Evolutionary conservation across 2,329 filamentous ascomycete species (phyloP).

Genomic region (Calonectria honghensis): DNA sequence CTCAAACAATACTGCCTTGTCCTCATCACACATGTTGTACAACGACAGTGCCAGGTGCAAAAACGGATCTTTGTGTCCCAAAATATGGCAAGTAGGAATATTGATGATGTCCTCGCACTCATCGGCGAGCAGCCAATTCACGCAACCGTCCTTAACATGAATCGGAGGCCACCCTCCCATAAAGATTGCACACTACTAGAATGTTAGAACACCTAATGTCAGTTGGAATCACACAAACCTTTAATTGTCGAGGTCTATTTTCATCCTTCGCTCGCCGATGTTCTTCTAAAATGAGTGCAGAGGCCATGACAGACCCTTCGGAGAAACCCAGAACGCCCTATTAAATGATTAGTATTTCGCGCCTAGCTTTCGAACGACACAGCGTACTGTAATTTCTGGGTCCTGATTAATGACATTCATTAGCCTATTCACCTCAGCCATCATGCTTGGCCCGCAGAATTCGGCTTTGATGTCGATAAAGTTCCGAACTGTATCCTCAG

Average conservation of each 20-base stretch:
- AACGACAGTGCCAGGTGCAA: conserved; percentile 76
- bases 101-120: conserved; percentile 69
- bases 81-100: conserved; percentile 71
- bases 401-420: conserved; percentile 67
- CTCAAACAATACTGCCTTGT: conserved; percentile 76
- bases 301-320: conserved; percentile 75
- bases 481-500: conserved; percentile 74
- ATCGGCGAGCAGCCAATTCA: conserved; percentile 68
- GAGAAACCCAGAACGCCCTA: conserved; percentile 76
- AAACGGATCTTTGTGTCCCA: conserved; percentile 76
- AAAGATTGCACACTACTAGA: conserved; percentile 70
- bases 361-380: no score
- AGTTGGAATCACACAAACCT: conserved; percentile 52
- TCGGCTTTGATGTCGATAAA: conserved; percentile 61
- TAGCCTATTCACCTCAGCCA: conserved; percentile 53
- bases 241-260: conserved; percentile 59
- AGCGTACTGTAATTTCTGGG: conserved; percentile 56
- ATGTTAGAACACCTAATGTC: conserved; percentile 49
- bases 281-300: conserved; percentile 71
- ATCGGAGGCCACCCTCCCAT: conserved; percentile 74
- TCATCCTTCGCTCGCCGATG: conserved; percentile 59
- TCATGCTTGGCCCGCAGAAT: conserved; percentile 37
- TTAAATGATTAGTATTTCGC: not conserved
- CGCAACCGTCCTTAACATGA: conserved; percentile 60
- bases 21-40: conserved; percentile 77